Evolutionary conservation across 495 filamentous ascomycete genomes (phyloP).

Genomic region (Hyaloscypha variabilis): DNA sequence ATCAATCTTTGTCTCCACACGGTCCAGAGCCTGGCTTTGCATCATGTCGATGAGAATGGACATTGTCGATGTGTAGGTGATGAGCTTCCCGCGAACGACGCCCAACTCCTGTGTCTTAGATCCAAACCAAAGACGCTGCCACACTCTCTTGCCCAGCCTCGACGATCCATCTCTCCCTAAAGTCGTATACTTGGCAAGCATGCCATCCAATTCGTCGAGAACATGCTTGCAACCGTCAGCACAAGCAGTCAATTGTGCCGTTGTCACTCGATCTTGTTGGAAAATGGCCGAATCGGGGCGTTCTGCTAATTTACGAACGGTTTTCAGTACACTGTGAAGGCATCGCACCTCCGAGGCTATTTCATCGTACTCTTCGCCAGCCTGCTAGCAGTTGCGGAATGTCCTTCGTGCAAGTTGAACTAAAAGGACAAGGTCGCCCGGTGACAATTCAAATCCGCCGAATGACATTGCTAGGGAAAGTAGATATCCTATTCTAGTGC

Average conservation of each 20-base stretch:
- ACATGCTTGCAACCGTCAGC: conserved; percentile 48
- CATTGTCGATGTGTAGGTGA: conserved; percentile 3
- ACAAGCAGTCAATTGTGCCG: conserved; percentile 38
- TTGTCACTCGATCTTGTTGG: conserved; percentile 17
- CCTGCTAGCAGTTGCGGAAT: conserved; percentile 20
- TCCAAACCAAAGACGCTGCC: conserved; percentile 17
- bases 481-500: neutral
- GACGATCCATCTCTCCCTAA: neutral
- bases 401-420: conserved; percentile 15
- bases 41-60: conserved; percentile 15
- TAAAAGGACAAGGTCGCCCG: conserved; percentile 16
- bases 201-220: conserved; percentile 34
- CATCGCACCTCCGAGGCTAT: conserved; percentile 38
- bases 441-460: conserved; percentile 4
- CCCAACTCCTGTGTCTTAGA: conserved; percentile 17
- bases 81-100: conserved; percentile 16
- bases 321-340: conserved; percentile 46
- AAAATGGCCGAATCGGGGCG: conserved; percentile 50
- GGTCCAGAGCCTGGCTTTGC: neutral
- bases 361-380: conserved; percentile 26
- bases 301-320: conserved; percentile 46
- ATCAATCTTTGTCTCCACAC: conserved; percentile 11
- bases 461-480: conserved; percentile 15
- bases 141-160: conserved; percentile 7
- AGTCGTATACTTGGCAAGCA: conserved; percentile 10